Percentiles rank a stretch among this genome's conserved stretches.
phyloP scores from a whole-genome alignment of 1,284 basidiomycete genomes.

The Ceratobasidium sp. region DNA sequence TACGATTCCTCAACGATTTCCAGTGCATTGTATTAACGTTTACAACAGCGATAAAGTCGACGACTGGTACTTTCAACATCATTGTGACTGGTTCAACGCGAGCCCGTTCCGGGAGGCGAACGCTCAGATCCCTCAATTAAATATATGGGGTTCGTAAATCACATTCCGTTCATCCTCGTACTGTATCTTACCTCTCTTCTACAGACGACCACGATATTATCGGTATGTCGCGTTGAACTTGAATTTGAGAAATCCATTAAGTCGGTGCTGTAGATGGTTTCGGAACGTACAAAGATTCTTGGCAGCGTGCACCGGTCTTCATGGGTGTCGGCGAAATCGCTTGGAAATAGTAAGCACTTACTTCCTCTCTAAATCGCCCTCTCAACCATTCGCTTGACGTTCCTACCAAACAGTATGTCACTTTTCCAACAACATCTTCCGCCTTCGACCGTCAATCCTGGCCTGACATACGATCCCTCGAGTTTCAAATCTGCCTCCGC shows the following conservation, averaged over 20 bases:
- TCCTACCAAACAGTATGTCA: slow-evolving; percentile 22
- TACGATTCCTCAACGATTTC: background rate
- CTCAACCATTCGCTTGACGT: background rate
- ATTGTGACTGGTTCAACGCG: slow-evolving; percentile 42
- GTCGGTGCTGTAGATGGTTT: slow-evolving; percentile 54
- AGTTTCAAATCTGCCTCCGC: slow-evolving; percentile 12
- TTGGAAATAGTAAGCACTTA: slow-evolving; percentile 56
- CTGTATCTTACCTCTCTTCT: background rate
- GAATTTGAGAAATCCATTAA: background rate
- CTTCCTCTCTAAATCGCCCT: background rate
- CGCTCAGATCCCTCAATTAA: slow-evolving; percentile 39
- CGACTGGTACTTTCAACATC: slow-evolving; percentile 43
- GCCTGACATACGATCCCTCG: slow-evolving; percentile 31
- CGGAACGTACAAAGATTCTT: slow-evolving; percentile 57
- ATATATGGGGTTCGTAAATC: slow-evolving; percentile 33
- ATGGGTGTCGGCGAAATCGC: slow-evolving; percentile 53
- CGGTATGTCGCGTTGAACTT: background rate
- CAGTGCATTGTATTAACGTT: background rate
- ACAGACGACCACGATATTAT: slow-evolving; percentile 42
- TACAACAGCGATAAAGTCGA: slow-evolving; percentile 30
- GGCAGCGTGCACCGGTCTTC: slow-evolving; percentile 55
- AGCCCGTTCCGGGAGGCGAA: slow-evolving; percentile 42
- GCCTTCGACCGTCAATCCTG: slow-evolving; percentile 42
- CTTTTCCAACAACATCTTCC: slow-evolving; percentile 58
- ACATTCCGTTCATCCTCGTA: background rate